These are phyloP conservation scores for cucumber (Cucumis sativus) DNA, from an alignment of 306 rosid species.

Conservation along the genomic window DNA sequence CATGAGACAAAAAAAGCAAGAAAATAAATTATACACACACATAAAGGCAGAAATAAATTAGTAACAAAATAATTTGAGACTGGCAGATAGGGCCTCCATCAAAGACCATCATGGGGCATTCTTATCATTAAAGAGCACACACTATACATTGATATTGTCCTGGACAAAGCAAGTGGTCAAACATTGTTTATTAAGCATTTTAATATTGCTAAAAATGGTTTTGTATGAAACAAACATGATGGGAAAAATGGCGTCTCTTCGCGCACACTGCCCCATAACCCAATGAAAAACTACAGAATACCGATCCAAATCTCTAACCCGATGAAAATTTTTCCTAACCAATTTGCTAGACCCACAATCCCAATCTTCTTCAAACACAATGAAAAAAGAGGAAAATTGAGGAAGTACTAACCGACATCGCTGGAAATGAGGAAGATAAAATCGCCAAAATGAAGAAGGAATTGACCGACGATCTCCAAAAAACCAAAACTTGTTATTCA, in stretches of 20 bases:
- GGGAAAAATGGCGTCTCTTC: not conserved
- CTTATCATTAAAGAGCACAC: too few species aligned
- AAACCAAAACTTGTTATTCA: not conserved
- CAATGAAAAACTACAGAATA: not conserved
- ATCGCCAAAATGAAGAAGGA: not conserved
- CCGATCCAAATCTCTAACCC: not conserved
- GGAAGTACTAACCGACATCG: conserved; percentile 5
- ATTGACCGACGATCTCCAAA: not conserved
- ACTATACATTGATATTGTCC: too few species aligned
- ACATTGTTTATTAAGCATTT: not conserved
- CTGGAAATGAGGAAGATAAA: not conserved
- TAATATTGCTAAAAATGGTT: not conserved
- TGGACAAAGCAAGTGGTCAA: not conserved
- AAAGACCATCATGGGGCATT: too few species aligned
- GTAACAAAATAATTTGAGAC: too few species aligned
- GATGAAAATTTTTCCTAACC: not conserved
- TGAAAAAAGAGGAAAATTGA: not conserved
- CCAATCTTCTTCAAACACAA: not conserved
- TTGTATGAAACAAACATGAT: not conserved
- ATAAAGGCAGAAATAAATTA: too few species aligned
- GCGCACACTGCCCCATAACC: not conserved
- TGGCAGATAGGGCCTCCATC: too few species aligned
- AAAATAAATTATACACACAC: too few species aligned
- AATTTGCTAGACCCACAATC: not conserved
- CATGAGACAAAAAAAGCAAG: too few species aligned